A percentile compares a stretch with the other conserved stretches of the same genome.
phyloP scores from a whole-genome alignment of 805 yeast species.

The Kurtzmaniella fragi region DNA sequence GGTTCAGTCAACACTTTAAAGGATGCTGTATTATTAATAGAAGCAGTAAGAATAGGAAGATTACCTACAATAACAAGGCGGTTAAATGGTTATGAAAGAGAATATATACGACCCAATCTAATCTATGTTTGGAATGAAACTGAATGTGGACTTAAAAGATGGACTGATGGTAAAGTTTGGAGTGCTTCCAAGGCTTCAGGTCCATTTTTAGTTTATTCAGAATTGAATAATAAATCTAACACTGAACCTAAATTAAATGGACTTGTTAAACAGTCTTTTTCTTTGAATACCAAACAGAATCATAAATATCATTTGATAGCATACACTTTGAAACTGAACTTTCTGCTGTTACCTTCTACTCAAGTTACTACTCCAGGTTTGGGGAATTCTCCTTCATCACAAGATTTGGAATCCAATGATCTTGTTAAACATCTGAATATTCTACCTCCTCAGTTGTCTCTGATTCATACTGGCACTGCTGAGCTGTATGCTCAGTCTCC shows the following conservation, averaged over 20 bases:
- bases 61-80: conserved; percentile 59
- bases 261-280: conserved; percentile 59
- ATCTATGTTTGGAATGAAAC: conserved; percentile 70
- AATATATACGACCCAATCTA: conserved; percentile 50
- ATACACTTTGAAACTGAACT: conserved; percentile 23
- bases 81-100: conserved; percentile 51
- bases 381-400: too few species aligned
- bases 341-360: too few species aligned
- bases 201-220: conserved; percentile 44
- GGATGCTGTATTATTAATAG: conserved; percentile 62
- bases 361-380: too few species aligned
- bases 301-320: conserved; percentile 59
- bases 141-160: conserved; percentile 65
- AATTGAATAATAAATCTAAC: conserved; percentile 40
- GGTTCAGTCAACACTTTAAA: conserved; percentile 53
- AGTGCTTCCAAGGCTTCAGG: conserved; percentile 67
- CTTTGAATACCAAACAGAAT: conserved; percentile 47
- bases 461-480: conserved; percentile 2
- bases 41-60: conserved; percentile 54
- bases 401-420: conserved; percentile 9
- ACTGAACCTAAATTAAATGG: conserved; percentile 40
- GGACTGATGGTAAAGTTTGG: conserved; percentile 80
- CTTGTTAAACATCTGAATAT: neutral
- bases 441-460: neutral
- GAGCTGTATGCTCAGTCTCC: conserved; percentile 11